Evolutionary conservation across 331 rosid species (phyloP).

Genomic region (Pyracantha coccinea): DNA sequence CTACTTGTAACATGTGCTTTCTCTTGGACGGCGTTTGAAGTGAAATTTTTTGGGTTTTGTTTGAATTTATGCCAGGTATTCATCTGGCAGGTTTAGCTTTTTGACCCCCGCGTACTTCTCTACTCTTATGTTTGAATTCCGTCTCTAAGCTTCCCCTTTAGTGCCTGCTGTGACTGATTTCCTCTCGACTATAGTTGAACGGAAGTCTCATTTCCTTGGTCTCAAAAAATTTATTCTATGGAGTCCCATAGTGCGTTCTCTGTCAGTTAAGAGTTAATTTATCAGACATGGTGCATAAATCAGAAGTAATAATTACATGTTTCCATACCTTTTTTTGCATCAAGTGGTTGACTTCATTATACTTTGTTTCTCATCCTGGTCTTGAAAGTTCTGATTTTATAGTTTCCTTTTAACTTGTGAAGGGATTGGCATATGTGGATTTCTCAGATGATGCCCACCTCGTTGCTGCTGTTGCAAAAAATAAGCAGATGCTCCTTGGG

Average conservation of each 20-base stretch:
- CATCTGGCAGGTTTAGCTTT: neutral
- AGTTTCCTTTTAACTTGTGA: slow-evolving; percentile 10
- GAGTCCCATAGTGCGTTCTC: neutral
- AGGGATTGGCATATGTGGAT: slow-evolving; percentile 98
- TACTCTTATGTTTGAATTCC: too few relatives aligned
- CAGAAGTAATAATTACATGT: too few relatives aligned
- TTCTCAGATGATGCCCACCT: slow-evolving; percentile 71
- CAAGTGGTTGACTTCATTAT: neutral
- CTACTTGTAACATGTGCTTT: too few relatives aligned
- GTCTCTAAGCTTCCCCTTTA: neutral
- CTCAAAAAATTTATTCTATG: too few relatives aligned
- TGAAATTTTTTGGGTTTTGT: too few relatives aligned
- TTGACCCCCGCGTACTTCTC: neutral
- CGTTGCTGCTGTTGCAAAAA: slow-evolving; percentile 68
- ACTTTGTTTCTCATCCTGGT: neutral
- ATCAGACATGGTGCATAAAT: neutral
- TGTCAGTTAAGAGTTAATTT: neutral
- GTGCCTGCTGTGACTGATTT: neutral
- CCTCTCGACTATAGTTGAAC: neutral
- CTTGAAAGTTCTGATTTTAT: too few relatives aligned
- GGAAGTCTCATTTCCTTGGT: neutral
- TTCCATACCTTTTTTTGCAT: neutral
- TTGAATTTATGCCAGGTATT: neutral
- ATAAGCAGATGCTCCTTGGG: slow-evolving; percentile 52
- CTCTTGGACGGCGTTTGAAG: too few relatives aligned